Base-by-base conservation (phyloP, 257 asterid species). In the Striga asiatica region DNA sequence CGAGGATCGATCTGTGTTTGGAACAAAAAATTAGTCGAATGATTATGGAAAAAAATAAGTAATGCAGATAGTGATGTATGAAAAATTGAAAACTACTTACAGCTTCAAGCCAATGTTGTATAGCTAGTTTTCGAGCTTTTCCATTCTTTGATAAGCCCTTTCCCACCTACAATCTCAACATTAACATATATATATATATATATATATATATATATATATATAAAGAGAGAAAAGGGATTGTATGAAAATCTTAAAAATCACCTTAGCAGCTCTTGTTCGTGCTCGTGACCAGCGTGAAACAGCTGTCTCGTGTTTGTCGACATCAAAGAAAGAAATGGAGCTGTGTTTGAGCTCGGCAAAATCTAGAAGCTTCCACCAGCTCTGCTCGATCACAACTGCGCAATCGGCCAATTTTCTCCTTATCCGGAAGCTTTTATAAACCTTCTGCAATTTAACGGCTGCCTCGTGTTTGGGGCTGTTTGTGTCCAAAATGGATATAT, bases 71-170 rank as follows among this genome's bases (percentile, higher is more conserved):
- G n/a, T n/a, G n/a, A n/a, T n/a, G n/a, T n/a, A n/a, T n/a, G n/a
- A n/a, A n/a, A n/a, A n/a, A n/a, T n/a, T n/a, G n/a, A n/a, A n/a
- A n/a, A n/a, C n/a, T 16, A 66, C 95, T 82, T 78, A 88, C 97
- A 21, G 95, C 97, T 78, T 88, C 97, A 54, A 88, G 84, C 97
- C 95, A 86, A 66, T 86, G 94, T 49, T 78, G 94, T 29, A 86
- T 69, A 13, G 95, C 95, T 16, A 86, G 73, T 71, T 88, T 81
- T 38, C 79, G 94, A 65, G 96, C 96, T 46, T 88, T 88, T 25
- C 81, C 96, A 49, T 88, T 84, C 60, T 88, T 88, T 17, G 93
- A 88, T 73, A 88, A 67, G 21, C 97, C 97, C 66, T 88, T 88
- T 17, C 97, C 97, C 3, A 88, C 95, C 93, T 81, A 73, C 61